phyloP scores from a whole-genome alignment of 2,329 filamentous ascomycete genomes.

The Aspergillus sojae region DNA sequence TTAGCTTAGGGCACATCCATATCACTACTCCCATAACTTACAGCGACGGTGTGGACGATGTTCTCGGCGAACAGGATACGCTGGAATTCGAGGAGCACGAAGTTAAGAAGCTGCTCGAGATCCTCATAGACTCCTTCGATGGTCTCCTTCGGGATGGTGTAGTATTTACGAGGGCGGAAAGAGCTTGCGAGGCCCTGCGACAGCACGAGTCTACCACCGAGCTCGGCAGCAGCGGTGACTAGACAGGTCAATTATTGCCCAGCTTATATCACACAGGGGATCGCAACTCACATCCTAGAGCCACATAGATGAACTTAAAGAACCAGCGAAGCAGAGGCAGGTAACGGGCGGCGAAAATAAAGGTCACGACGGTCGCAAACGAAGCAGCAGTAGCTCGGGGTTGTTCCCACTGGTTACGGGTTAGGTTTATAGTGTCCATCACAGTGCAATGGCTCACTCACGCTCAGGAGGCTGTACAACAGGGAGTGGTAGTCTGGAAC shows the following conservation, averaged over 20 bases:
- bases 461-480: constrained; percentile 67
- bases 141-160: constrained; percentile 65
- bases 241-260: constrained; percentile 1
- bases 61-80: constrained; percentile 69
- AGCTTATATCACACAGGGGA: background rate
- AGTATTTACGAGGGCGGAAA: constrained; percentile 66
- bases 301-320: constrained; percentile 62
- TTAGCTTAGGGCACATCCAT: background rate
- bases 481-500: constrained; percentile 64
- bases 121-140: constrained; percentile 64
- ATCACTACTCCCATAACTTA: constrained; percentile 40
- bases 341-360: constrained; percentile 67
- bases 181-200: constrained; percentile 63
- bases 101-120: constrained; percentile 66
- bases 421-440: constrained; percentile 9
- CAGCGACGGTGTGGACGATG: constrained; percentile 60
- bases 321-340: constrained; percentile 63
- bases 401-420: constrained; percentile 60
- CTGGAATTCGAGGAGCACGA: constrained; percentile 70
- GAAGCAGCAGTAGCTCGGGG: constrained; percentile 65
- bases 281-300: constrained; percentile 56
- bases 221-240: constrained; percentile 61
- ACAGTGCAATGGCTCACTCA: constrained; percentile 37
- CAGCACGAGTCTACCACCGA: constrained; percentile 58
- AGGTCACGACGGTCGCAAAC: constrained; percentile 57